Evolutionary conservation across 2,329 filamentous ascomycete species (phyloP), one percentile per base, ranked within the genome.

Genomic region (Thelonectria olida): DNA sequence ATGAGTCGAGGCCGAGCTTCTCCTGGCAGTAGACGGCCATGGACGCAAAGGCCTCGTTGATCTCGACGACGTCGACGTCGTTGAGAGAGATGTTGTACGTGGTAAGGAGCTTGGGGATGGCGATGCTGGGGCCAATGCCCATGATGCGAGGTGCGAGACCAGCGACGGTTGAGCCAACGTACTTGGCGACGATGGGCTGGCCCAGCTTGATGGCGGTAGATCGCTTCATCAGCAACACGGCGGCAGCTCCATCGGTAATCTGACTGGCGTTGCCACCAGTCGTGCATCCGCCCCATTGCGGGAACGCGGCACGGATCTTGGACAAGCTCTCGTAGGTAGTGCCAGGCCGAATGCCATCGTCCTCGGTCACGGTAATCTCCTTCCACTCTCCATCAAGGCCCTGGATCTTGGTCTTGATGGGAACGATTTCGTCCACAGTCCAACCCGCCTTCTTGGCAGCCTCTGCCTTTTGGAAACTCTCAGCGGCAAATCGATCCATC

Each of bases 31-130:
- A 98, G 27, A 97, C 94, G 1, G 93, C 94, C 96, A 98, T 98
- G 53, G 92, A 96, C 20, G 94, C 95, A 73, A 99, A 99, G 1
- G 96, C 96, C 85, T 99, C 96, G 82, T 99, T 99, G 75, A 99
- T 81, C 85, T 98, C 96, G 70, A 95, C 84, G 34, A 98, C 85
- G 74, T 99, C 96, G 64, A 96, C 87, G 71, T 98, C 96, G 61
- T 90, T 86, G 54, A 97, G 82, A 22, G 85, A 87, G 63, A 99
- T 80, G 79, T 90, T 88, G 85, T 90, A 89, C 81, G 96, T 90
- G 74, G 80, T 80, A 45, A 99, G 86, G 27, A 99, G 88, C 87
- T 99, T 99, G 65, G 88, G 88, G 65, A 91, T 90, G 61, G 87
- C 88, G 34, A 90, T 79, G 42, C 88, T 88, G 34, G 92, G 92